phyloP scores from a whole-genome alignment of 2,329 filamentous ascomycete genomes.

The Ampelomyces quisqualis region DNA sequence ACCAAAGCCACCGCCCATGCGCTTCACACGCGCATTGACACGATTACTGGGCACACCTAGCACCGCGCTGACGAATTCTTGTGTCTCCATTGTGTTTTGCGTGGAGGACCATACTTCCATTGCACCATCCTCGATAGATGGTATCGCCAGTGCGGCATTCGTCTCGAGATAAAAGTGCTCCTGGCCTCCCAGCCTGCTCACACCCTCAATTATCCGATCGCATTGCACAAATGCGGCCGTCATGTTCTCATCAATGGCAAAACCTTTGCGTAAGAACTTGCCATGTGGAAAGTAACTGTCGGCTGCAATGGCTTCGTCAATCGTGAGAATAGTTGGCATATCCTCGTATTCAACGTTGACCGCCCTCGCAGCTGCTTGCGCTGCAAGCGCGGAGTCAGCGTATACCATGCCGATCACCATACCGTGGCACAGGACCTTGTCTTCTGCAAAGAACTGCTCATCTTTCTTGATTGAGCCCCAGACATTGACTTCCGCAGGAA shows the following conservation, averaged over 20 bases:
- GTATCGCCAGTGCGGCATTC: conserved; percentile 78
- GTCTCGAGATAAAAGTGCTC: conserved; percentile 98
- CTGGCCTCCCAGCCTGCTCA: conserved; percentile 84
- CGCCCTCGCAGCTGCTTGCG: conserved; percentile 75
- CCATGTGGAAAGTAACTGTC: conserved; percentile 82
- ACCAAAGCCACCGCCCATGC: conserved; percentile 88
- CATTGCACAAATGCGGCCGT: conserved; percentile 73
- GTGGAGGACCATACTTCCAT: conserved; percentile 73
- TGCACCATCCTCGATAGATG: conserved; percentile 85
- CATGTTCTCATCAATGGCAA: conserved; percentile 50
- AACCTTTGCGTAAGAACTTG: conserved; percentile 77
- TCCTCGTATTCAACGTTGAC: conserved; percentile 89
- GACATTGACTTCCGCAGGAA: conserved; percentile 79
- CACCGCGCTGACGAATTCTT: conserved; percentile 74
- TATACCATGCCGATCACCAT: conserved; percentile 89
- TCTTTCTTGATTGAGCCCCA: conserved; percentile 83
- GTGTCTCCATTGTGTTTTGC: conserved; percentile 45
- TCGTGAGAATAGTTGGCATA: conserved; percentile 80
- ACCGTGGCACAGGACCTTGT: conserved; percentile 80
- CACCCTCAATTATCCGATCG: conserved; percentile 81
- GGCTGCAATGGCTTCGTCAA: conserved; percentile 88
- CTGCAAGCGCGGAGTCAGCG: conserved; percentile 72
- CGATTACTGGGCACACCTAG: conserved; percentile 83
- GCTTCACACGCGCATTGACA: conserved; percentile 83
- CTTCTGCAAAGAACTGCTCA: conserved; percentile 87